Base-by-base conservation (phyloP, 1,284 basidiomycete genomes). In the Megacollybia platyphylla region DNA sequence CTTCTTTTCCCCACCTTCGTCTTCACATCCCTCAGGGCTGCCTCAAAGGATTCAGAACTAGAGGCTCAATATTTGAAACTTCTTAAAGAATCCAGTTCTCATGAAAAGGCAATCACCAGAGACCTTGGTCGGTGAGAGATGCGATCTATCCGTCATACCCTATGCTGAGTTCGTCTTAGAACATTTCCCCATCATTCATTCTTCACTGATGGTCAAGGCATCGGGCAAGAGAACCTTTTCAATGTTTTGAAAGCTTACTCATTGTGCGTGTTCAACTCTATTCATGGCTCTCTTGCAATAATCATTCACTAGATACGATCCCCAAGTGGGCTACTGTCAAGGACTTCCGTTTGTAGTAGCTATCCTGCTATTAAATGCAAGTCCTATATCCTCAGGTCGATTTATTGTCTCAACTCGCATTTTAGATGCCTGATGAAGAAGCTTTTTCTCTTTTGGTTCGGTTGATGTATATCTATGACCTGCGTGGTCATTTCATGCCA, bases 211-310 rank as follows among this genome's bases (percentile, higher is more conserved):
- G 87, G 86, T 1, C 81, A 86, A 54, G 92, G 92, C 1, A 82
- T 91, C 15, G 94, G 94, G 0, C 93, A 97, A 59, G 94, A 97
- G 59, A 91, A 94, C 52, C 62, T 98, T 30, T 97, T 93, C 68
- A 97, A 97, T 58, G 93, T 99, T 39, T 73, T 97, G 35, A 97
- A 97, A 61, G 96, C 94, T 6, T 98, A 97, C 59, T 96, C 92
- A 26, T 57, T 98, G 73, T 86, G 61, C 32, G 51, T 44, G 40
- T 35, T 36, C 36, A 43, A 42, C 44, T n/a, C 28, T 24, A 6
- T 3, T 42, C 42, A 28, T 26, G 43, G 26, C 20, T 43, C 8
- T 40, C 32, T 45, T 27, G 47, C 56, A 36, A 54, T 45, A 46
- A 31, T 41, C 37, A 36, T 36, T 43, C 42, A 31, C n/a, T 53